These are phyloP conservation scores for Mimosa pudica DNA, from an alignment of 306 rosid species.

Conservation along the genomic window DNA sequence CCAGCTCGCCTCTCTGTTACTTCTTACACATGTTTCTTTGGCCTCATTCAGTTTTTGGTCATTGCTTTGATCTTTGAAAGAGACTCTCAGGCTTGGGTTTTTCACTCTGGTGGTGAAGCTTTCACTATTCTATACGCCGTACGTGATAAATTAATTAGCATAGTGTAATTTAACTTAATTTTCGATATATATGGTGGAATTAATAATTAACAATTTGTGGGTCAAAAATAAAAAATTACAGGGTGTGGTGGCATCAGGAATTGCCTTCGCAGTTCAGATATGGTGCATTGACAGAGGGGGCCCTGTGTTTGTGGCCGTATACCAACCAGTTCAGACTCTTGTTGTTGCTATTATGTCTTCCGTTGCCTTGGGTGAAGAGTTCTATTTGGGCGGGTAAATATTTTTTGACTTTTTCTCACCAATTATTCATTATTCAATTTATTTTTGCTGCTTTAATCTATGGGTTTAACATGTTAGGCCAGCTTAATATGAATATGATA, in stretches of 20 bases:
- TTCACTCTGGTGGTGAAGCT: constrained; percentile 78
- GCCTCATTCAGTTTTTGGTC: constrained; percentile 72
- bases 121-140: constrained; percentile 90
- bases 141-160: neutral
- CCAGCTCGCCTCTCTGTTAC: constrained; percentile 98
- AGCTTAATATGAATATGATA: neutral
- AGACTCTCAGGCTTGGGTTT: constrained; percentile 82
- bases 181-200: neutral
- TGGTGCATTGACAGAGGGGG: constrained; percentile 99
- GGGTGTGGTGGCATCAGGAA: constrained; percentile 99
- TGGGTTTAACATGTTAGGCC: neutral
- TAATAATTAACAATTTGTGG: neutral
- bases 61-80: constrained; percentile 74
- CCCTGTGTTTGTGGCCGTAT: constrained; percentile 96
- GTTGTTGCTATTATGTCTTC: constrained; percentile 96
- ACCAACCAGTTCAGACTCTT: constrained; percentile 99
- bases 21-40: constrained; percentile 90
- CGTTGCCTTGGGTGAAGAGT: constrained; percentile 89
- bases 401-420: neutral
- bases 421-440: neutral
- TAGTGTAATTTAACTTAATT: neutral
- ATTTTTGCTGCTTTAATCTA: no score
- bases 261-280: constrained; percentile 97
- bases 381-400: constrained; percentile 89
- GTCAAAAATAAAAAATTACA: constrained; percentile 34